These are phyloP conservation scores for Ormosia semicastrata DNA, from an alignment of 306 rosid species.

Conservation along the genomic window DNA sequence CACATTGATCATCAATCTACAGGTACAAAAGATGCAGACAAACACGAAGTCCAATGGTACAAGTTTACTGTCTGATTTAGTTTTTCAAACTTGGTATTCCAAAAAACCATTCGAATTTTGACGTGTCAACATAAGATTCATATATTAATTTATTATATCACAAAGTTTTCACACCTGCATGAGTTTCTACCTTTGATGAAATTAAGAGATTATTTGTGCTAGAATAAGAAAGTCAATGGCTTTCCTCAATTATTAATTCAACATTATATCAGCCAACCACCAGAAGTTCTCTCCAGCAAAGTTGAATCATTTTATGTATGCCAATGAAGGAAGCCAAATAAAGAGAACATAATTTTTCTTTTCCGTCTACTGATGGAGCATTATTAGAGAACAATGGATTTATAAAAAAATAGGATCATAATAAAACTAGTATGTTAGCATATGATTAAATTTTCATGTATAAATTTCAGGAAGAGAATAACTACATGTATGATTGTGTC, in stretches of 20 bases:
- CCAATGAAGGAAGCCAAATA: neutral
- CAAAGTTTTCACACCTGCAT: neutral
- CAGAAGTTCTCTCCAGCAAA: neutral
- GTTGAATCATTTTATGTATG: neutral
- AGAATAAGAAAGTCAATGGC: neutral
- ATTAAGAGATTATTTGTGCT: neutral
- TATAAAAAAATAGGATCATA: neutral
- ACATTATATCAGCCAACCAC: neutral
- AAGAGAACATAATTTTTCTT: neutral
- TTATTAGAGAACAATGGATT: neutral
- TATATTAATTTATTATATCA: neutral
- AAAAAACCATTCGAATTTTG: too few species aligned
- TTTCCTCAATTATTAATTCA: neutral
- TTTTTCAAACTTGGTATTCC: too few species aligned
- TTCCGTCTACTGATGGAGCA: neutral
- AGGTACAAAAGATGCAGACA: too few species aligned
- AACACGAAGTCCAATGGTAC: too few species aligned
- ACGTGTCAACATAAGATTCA: too few species aligned
- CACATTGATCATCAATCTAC: too few species aligned
- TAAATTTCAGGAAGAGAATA: conserved; percentile 21
- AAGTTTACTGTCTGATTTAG: too few species aligned
- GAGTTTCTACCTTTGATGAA: neutral
- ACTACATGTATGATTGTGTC: conserved; percentile 68
- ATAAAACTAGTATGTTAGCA: neutral
- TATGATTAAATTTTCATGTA: neutral